Base-by-base conservation (phyloP, 148 eudicot species). In the Silene conica region DNA sequence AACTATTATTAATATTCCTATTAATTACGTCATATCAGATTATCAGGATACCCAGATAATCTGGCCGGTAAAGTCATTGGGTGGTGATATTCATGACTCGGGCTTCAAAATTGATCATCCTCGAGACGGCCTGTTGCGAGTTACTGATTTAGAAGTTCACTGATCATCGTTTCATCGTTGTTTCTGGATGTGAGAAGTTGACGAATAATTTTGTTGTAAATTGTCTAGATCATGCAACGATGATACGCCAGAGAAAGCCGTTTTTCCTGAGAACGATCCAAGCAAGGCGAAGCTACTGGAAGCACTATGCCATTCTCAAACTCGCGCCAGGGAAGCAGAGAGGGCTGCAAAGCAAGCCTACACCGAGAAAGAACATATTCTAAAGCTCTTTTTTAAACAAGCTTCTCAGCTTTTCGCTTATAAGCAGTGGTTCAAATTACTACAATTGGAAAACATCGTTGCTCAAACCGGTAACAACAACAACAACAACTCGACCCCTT, bases 241-340 rank as follows among this genome's bases (percentile, higher is more conserved):
- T 63, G 85, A 69, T 10, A 57, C 15, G 28, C 70, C 67, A 7
- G 78, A 72, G 28, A 70, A 69, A 61, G 69, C 26, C 50, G 70
- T 55, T 23, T 65, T 55, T 28, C 46, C 73, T 9, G 83, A 79
- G 22, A 48, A 62, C 11, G 88, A 89, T 70, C 75, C 83, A n/a
- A 60, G 83, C 74, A 89, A 85, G 60, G 89, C 90, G 55, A 81
- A 86, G 83, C 89, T 93, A 55, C 55, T 93, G 64, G 96, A 93
- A 85, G 98, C 98, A 16, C 91, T 93, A 2, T 82, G 90, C 65
- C 98, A 90, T 84, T 93, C 98, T 46, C 98, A 93, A 83, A 93
- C 98, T 31, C 98, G 96, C 63, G 98, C 98, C 38, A 85, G 98
- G 77, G 96, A 85, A 83, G 98, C 98, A 0, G 98, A 93, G 77